Evolutionary conservation across 345 rosid species (phyloP).

Genomic region (Dipteronia dyeriana): DNA sequence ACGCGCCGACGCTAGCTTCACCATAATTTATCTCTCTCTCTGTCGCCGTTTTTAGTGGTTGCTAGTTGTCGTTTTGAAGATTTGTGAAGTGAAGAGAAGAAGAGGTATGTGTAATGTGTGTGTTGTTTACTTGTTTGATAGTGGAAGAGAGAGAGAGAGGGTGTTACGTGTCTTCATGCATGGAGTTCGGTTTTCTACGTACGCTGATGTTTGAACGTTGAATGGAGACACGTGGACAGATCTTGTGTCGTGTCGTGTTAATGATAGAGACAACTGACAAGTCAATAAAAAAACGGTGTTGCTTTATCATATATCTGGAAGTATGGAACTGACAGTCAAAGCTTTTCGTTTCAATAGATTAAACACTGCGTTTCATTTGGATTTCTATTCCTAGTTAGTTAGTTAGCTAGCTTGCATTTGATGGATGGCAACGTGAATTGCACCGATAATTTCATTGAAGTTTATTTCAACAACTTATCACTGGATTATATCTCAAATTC

Average conservation of each 20-base stretch:
- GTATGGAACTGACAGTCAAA: too few species aligned
- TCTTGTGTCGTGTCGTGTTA: not conserved
- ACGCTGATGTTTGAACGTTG: not conserved
- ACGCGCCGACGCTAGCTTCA: constrained; percentile 82
- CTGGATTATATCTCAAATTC: too few species aligned
- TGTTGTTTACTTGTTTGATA: not conserved
- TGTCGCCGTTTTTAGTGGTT: not conserved
- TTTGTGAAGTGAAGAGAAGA: not conserved
- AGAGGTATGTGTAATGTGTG: not conserved
- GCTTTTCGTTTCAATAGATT: too few species aligned
- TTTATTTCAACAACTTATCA: too few species aligned
- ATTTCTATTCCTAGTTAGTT: too few species aligned
- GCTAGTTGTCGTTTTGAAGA: not conserved
- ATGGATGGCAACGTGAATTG: too few species aligned
- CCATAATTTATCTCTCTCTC: constrained; percentile 39
- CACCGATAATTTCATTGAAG: too few species aligned
- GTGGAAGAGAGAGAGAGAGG: constrained; percentile 6
- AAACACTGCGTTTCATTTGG: too few species aligned
- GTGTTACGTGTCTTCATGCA: constrained; percentile 52
- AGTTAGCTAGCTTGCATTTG: too few species aligned
- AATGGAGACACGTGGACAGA: constrained; percentile 1
- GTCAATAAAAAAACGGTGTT: not conserved
- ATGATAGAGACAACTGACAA: not conserved
- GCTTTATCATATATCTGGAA: too few species aligned
- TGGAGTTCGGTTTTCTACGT: constrained; percentile 27